Conservation (phyloP, 2,329 filamentous ascomycete genomes). For the Botrytis tulipae region DNA sequence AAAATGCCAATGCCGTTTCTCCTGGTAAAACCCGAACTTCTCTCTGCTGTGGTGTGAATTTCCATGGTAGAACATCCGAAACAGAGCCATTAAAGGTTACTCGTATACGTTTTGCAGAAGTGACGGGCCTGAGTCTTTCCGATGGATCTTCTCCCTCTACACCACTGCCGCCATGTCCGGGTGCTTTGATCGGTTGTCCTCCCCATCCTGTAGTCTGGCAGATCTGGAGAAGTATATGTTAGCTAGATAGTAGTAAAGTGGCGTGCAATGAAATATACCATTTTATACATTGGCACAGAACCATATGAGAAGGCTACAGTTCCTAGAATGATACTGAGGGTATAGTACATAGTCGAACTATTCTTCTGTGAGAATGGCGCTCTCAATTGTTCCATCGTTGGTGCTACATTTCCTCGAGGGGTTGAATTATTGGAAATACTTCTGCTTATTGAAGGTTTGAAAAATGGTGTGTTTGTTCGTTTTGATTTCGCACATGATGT, state of each 20-base stretch:
- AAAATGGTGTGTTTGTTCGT: slow-evolving; percentile 27
- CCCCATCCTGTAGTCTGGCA: slow-evolving; percentile 88
- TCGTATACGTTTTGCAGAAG: slow-evolving; percentile 76
- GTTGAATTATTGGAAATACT: slow-evolving; percentile 32
- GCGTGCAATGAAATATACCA: slow-evolving; percentile 51
- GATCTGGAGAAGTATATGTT: slow-evolving; percentile 51
- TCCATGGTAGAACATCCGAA: slow-evolving; percentile 94
- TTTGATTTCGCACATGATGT: slow-evolving; percentile 31
- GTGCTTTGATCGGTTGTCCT: slow-evolving; percentile 84
- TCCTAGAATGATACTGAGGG: slow-evolving; percentile 72
- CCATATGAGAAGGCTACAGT: slow-evolving; percentile 80
- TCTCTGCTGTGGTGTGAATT: slow-evolving; percentile 93
- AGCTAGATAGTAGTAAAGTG: slow-evolving; percentile 17
- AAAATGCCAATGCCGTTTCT: slow-evolving; percentile 95
- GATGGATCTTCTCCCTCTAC: slow-evolving; percentile 63
- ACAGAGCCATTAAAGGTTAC: slow-evolving; percentile 97
- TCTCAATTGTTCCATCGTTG: slow-evolving; percentile 63
- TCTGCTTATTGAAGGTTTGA: slow-evolving; percentile 32
- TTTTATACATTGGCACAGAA: slow-evolving; percentile 84
- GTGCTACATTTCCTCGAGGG: slow-evolving; percentile 39
- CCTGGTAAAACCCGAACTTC: slow-evolving; percentile 94
- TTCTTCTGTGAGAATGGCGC: slow-evolving; percentile 67
- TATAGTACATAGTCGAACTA: slow-evolving; percentile 68
- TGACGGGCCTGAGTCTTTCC: slow-evolving; percentile 76
- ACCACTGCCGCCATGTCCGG: slow-evolving; percentile 57